phyloP scores from a whole-genome alignment of 345 rosid species.

The Kandelia obovata region DNA sequence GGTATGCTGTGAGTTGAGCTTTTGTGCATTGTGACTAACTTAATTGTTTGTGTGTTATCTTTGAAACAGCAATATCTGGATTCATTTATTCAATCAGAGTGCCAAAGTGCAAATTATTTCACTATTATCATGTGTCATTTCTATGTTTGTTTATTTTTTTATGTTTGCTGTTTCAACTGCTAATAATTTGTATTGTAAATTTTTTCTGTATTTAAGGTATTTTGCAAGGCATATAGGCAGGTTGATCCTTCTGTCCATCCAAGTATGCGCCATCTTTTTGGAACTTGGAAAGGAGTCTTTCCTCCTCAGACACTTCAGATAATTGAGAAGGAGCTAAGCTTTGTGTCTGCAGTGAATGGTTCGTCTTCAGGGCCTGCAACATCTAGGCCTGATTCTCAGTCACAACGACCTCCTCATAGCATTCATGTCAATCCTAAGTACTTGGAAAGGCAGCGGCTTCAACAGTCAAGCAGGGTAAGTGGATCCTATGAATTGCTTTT shows the following conservation, averaged over 20 bases:
- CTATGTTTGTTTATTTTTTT: background rate
- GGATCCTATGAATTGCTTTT: slow-evolving; percentile 5
- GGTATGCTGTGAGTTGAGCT: too few relatives aligned
- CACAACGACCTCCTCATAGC: slow-evolving; percentile 79
- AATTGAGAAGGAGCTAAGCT: slow-evolving; percentile 91
- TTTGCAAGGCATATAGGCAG: slow-evolving; percentile 83
- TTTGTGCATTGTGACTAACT: too few relatives aligned
- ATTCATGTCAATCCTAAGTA: slow-evolving; percentile 98
- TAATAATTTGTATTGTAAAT: slow-evolving; percentile 6
- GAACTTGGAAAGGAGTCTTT: slow-evolving; percentile 99
- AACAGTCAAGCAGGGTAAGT: slow-evolving; percentile 79
- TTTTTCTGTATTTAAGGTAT: slow-evolving; percentile 47
- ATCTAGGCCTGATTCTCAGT: slow-evolving; percentile 60
- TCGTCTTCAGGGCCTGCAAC: slow-evolving; percentile 53
- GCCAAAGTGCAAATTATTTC: too few relatives aligned
- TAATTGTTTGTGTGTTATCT: too few relatives aligned
- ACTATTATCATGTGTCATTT: too few relatives aligned
- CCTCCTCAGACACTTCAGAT: slow-evolving; percentile 68
- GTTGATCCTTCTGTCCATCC: slow-evolving; percentile 72
- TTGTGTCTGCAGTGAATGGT: slow-evolving; percentile 59
- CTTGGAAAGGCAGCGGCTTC: slow-evolving; percentile 87
- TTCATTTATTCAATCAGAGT: too few relatives aligned
- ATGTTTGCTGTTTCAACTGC: background rate
- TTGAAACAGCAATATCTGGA: too few relatives aligned
- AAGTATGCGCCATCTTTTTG: slow-evolving; percentile 96